These are phyloP conservation scores for Mycena haematopus DNA, from an alignment of 768 basidiomycete species.

Conservation along the genomic window DNA sequence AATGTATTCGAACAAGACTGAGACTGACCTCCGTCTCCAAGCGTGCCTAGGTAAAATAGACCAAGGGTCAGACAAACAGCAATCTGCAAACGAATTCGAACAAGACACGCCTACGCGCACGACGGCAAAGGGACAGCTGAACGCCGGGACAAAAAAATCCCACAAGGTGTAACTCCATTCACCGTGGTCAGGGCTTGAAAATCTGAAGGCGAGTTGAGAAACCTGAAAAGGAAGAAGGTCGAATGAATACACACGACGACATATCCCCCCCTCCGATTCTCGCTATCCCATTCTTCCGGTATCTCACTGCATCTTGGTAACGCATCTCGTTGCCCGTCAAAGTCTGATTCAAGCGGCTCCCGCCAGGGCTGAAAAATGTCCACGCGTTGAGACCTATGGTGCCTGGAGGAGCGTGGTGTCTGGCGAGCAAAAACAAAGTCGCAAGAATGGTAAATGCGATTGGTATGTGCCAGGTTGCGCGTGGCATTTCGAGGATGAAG, in stretches of 20 bases:
- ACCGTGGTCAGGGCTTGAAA: constrained; percentile 1
- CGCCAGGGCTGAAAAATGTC: no score
- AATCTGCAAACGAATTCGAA: not conserved
- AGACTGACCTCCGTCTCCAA: constrained; percentile 48
- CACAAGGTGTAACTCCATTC: constrained; percentile 26
- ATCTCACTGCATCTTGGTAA: constrained; percentile 16
- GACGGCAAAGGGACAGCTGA: constrained; percentile 37
- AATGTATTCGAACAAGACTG: not conserved
- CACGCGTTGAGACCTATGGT: no score
- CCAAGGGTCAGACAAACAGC: constrained; percentile 17
- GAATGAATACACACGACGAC: not conserved
- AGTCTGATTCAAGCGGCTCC: not conserved
- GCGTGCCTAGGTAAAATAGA: constrained; percentile 29
- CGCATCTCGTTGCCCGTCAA: constrained; percentile 19
- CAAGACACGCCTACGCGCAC: constrained; percentile 31
- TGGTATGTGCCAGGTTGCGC: no score
- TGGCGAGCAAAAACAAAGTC: no score
- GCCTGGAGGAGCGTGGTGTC: no score
- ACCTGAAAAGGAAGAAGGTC: no score
- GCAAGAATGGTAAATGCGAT: no score
- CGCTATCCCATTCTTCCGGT: constrained; percentile 6
- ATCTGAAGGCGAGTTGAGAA: not conserved
- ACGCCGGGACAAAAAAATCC: constrained; percentile 41
- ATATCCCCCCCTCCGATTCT: not conserved
- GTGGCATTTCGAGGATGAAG: no score